phyloP scores from a whole-genome alignment of 75 land plant genomes.

The Pinus tabuliformis region DNA sequence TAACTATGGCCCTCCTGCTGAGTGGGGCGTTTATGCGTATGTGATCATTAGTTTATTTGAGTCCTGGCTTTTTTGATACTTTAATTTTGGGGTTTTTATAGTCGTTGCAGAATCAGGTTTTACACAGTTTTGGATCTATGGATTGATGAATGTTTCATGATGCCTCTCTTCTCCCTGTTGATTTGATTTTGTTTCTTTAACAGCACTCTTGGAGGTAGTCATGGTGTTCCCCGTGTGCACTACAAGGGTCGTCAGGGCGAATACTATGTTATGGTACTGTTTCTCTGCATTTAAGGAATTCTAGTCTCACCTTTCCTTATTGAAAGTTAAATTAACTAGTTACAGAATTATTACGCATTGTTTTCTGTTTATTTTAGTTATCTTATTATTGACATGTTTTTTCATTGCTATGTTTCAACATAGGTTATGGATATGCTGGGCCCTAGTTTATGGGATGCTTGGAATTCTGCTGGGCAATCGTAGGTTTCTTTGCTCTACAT shows the following conservation, averaged over 20 bases:
- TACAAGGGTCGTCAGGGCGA: constrained; percentile 87
- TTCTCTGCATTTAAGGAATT: background rate
- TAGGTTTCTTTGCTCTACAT: constrained; percentile 25
- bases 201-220: constrained; percentile 89
- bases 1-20: constrained; percentile 83
- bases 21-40: constrained; percentile 89
- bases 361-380: constrained; percentile 1
- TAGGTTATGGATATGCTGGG: constrained; percentile 97
- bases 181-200: constrained; percentile 3
- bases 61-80: background rate
- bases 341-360: background rate
- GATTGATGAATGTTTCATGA: background rate
- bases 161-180: background rate
- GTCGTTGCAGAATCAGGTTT: background rate
- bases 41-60: constrained; percentile 6
- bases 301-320: background rate
- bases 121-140: background rate
- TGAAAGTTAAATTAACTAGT: background rate
- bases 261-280: constrained; percentile 82
- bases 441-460: constrained; percentile 93
- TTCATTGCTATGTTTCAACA: background rate
- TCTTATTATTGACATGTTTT: constrained; percentile 1
- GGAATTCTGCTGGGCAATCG: constrained; percentile 93
- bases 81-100: background rate
- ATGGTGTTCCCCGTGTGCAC: constrained; percentile 91